Evolutionary conservation across 371 early-diverging fungal genomes (phyloP).

Genomic region (Syncephalastrum sp.): DNA sequence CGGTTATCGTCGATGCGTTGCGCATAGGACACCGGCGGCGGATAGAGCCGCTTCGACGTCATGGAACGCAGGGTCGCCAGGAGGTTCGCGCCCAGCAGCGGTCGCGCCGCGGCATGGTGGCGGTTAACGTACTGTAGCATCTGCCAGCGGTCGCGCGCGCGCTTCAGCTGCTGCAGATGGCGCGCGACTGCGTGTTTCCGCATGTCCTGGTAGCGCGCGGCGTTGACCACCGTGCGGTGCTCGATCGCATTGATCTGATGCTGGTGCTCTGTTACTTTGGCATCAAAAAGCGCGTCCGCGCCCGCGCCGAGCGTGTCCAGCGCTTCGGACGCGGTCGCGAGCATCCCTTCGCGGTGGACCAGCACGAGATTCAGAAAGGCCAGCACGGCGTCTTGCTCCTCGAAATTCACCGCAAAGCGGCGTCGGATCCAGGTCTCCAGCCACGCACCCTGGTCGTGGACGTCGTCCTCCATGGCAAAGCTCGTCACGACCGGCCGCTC

Average conservation of each 20-base stretch:
- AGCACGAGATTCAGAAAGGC: constrained; percentile 54
- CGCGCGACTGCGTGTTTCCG: constrained; percentile 30
- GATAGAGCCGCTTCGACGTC: constrained; percentile 8
- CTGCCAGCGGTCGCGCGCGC: constrained; percentile 30
- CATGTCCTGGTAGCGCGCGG: constrained; percentile 31
- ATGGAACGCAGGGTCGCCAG: constrained; percentile 23
- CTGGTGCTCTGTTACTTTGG: constrained; percentile 28
- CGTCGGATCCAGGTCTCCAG: constrained; percentile 52
- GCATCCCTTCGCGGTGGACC: constrained; percentile 23
- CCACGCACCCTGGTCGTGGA: constrained; percentile 37
- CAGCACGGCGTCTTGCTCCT: constrained; percentile 27
- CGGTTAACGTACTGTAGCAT: constrained; percentile 36
- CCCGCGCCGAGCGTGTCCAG: constrained; percentile 46
- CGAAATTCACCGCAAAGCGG: constrained; percentile 28
- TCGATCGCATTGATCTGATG: constrained; percentile 23
- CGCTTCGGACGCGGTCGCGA: constrained; percentile 33
- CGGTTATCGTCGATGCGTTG: constrained; percentile 38
- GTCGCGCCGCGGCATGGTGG: constrained; percentile 33
- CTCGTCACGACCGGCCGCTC: constrained; percentile 83
- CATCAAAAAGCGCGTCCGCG: constrained; percentile 26
- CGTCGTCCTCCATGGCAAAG: constrained; percentile 64
- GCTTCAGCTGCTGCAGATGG: constrained; percentile 23
- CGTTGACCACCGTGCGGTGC: constrained; percentile 24
- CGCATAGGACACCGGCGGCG: not conserved
- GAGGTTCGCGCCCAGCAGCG: constrained; percentile 45